phyloP scores from a whole-genome alignment of 2,329 filamentous ascomycete genomes.

The Amesomyces nigricolor region DNA sequence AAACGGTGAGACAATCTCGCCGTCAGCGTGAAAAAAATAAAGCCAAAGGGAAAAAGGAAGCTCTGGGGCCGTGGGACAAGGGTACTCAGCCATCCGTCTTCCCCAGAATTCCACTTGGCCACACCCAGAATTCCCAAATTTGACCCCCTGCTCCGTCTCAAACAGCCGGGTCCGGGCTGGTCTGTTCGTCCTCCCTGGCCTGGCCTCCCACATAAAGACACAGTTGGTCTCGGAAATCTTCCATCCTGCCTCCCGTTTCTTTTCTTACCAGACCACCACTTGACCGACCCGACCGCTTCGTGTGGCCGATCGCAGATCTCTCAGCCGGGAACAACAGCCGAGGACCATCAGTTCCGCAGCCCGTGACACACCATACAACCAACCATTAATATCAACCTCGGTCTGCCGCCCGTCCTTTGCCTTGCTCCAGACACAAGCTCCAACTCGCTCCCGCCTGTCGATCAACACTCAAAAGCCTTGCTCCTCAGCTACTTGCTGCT shows the following conservation, averaged over 20 bases:
- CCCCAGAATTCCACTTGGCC: conserved; percentile 24
- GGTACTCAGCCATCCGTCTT: conserved; percentile 19
- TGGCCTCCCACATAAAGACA: conserved; percentile 22
- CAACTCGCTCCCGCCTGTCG: conserved; percentile 7
- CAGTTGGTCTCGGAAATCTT: conserved; percentile 17
- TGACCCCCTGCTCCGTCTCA: conserved; percentile 17
- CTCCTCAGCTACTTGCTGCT: neutral
- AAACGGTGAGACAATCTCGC: conserved; percentile 13
- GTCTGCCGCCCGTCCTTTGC: conserved; percentile 7
- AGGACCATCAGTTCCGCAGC: conserved; percentile 3
- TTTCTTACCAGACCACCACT: conserved; percentile 14
- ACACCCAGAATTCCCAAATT: conserved; percentile 18
- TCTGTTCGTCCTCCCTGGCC: conserved; percentile 16
- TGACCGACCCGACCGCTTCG: conserved; percentile 8
- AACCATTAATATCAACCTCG: conserved; percentile 18
- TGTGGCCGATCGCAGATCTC: conserved; percentile 11
- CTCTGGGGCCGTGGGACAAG: conserved; percentile 15
- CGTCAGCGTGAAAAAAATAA: conserved; percentile 6
- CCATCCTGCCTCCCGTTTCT: conserved; percentile 12
- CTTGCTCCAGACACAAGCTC: conserved; percentile 4
- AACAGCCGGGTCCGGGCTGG: conserved; percentile 13
- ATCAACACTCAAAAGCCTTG: conserved; percentile 1
- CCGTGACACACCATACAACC: conserved; percentile 5
- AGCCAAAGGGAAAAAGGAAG: conserved; percentile 11
- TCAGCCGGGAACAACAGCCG: conserved; percentile 5